Base-by-base conservation (phyloP, 495 filamentous ascomycete species). In the Podospora pseudopauciseta region DNA sequence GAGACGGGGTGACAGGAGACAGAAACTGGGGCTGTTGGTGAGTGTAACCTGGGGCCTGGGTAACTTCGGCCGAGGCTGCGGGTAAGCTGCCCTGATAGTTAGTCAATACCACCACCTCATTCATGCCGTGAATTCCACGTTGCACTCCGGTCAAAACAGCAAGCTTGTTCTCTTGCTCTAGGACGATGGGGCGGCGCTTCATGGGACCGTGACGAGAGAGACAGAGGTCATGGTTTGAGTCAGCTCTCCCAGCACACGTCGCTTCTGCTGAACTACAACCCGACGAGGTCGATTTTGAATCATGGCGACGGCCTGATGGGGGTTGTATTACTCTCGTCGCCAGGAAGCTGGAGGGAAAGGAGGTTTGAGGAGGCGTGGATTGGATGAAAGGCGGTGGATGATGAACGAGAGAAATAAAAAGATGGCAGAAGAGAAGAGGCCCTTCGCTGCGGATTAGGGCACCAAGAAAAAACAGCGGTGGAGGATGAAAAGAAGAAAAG, bases 61-160 rank as follows among this genome's bases (percentile, higher is more conserved):
- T 28, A 32, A 63, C 59, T 63, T 44, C 57, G 4, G 30, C 49
- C 2, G 69, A 18, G 18, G 71, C 72, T 74, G 67, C 13, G 58
- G 26, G 19, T 3, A 18, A 15, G 30, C 16, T 30, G 44, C 23
- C 3, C 5, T 26, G 56, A 26, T 60, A 28, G 71, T 76, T 65
- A 74, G 77, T 79, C 19, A 70, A 55, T 16, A 58, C 66, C 3
- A 71, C 27, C 1, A 76, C 68, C 23, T 79, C 72, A 18, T 68
- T 23, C 13, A 63, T 23, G 19, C 73, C 65, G 61, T 77, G 74
- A 18, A 69, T 66, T 16, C 71, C 74, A 11, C 65, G 34, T 3
- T 56, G 30, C 1, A 77, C 54, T 16, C 75, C 75, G 0, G 65
- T 60, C 0, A 72, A 2, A 1, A 74, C 61, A 0, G 72, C 69